Conservation (phyloP, 2,329 filamentous ascomycete species). For the Delphinella strobiligena region DNA sequence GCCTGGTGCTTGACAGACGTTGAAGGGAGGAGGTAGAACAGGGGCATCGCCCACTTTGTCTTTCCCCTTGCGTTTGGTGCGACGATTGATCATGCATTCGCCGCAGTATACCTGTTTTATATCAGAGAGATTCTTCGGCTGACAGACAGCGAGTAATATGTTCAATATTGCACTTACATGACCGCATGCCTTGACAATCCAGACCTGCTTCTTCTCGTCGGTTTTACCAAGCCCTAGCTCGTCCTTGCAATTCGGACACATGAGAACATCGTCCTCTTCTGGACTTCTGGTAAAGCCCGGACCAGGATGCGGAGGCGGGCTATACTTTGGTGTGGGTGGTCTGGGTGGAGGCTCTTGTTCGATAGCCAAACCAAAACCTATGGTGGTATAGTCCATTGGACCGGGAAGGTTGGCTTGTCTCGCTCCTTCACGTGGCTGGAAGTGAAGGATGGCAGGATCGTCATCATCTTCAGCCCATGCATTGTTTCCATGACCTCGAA, state of each 20-base stretch:
- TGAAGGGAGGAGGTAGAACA: conserved; percentile 26
- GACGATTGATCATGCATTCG: conserved; percentile 33
- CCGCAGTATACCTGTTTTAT: conserved; percentile 39
- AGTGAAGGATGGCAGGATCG: too few relatives aligned
- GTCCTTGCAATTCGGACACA: conserved; percentile 78
- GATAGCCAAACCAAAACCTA: conserved; percentile 32
- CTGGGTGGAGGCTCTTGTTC: conserved; percentile 14
- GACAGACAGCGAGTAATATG: too few relatives aligned
- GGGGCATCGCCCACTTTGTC: conserved; percentile 22
- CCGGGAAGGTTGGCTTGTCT: conserved; percentile 10
- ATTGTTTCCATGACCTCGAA: neutral
- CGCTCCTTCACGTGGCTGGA: too few relatives aligned
- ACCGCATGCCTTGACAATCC: conserved; percentile 81
- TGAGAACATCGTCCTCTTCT: conserved; percentile 56
- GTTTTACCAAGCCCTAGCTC: conserved; percentile 67
- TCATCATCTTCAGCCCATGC: conserved; percentile 1
- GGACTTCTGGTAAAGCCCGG: conserved; percentile 75
- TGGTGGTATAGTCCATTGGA: conserved; percentile 25
- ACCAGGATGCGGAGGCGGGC: conserved; percentile 51
- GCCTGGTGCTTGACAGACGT: conserved; percentile 32
- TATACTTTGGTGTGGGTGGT: conserved; percentile 38
- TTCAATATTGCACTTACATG: conserved; percentile 69
- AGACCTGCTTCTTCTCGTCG: conserved; percentile 69
- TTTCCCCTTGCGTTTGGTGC: conserved; percentile 20
- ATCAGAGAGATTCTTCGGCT: too few relatives aligned